phyloP scores from a whole-genome alignment of 345 rosid species.

The Trapa bicornis region DNA sequence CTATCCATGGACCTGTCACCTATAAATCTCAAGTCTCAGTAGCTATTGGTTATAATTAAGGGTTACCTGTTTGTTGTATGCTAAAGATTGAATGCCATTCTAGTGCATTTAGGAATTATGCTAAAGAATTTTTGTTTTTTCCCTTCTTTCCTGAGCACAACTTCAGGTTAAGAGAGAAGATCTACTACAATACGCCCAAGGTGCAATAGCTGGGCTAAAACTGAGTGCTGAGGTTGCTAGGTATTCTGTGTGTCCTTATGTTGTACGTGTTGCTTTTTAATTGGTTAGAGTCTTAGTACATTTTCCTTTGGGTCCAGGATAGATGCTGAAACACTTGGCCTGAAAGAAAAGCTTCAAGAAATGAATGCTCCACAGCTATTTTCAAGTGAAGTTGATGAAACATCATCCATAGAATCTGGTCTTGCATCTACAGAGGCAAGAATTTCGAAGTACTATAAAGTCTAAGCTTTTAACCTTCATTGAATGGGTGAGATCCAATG shows the following conservation, averaged over 20 bases:
- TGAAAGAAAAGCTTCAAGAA: slow-evolving; percentile 54
- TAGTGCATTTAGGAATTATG: background rate
- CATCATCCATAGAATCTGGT: slow-evolving; percentile 24
- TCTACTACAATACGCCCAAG: slow-evolving; percentile 71
- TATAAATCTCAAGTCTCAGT: background rate
- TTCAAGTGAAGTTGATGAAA: slow-evolving; percentile 22
- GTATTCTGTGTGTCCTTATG: slow-evolving; percentile 16
- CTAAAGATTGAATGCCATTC: background rate
- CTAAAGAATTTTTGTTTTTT: background rate
- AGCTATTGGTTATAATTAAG: background rate
- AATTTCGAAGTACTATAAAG: background rate
- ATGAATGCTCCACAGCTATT: slow-evolving; percentile 23
- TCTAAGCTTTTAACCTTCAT: background rate
- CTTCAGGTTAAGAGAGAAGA: slow-evolving; percentile 75
- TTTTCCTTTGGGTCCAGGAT: slow-evolving; percentile 52
- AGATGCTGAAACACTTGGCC: slow-evolving; percentile 60
- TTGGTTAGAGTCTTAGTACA: background rate
- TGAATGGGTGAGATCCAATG: background rate
- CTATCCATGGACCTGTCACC: background rate
- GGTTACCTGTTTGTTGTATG: background rate
- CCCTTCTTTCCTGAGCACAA: background rate
- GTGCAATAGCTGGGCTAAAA: slow-evolving; percentile 79
- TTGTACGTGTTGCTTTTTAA: background rate
- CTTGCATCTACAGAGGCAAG: slow-evolving; percentile 44
- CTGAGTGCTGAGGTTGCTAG: slow-evolving; percentile 57